Percentiles rank a stretch among this genome's conserved stretches.
Conservation (phyloP, 2,329 filamentous ascomycete species). For the Colletotrichum aenigma region DNA sequence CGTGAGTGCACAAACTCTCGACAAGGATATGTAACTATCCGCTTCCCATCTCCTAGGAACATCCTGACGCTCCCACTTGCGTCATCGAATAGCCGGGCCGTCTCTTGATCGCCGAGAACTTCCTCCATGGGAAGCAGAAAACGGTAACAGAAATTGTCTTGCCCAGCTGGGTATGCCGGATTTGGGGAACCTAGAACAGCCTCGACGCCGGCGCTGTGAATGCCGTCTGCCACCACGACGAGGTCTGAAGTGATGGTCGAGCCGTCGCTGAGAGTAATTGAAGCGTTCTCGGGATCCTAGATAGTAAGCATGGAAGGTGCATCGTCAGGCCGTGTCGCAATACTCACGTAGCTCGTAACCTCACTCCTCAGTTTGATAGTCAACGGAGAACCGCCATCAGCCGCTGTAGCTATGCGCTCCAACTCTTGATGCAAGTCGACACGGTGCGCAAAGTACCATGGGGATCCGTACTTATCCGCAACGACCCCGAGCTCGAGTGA, state of each 20-base stretch:
- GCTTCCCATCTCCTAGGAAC: slow-evolving; percentile 19
- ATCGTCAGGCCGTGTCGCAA: not conserved
- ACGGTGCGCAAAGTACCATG: slow-evolving; percentile 38
- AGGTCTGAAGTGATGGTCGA: slow-evolving; percentile 35
- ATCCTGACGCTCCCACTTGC: slow-evolving; percentile 18
- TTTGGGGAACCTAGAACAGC: slow-evolving; percentile 31
- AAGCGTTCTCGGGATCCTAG: slow-evolving; percentile 27
- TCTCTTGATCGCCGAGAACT: slow-evolving; percentile 30
- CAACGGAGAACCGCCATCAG: slow-evolving; percentile 28
- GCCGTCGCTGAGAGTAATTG: slow-evolving; percentile 32
- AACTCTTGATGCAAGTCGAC: slow-evolving; percentile 44
- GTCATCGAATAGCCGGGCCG: slow-evolving; percentile 8
- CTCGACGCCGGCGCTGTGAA: slow-evolving; percentile 37
- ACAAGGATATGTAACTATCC: slow-evolving; percentile 38
- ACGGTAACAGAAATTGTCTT: slow-evolving; percentile 39
- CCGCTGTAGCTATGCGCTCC: slow-evolving; percentile 34
- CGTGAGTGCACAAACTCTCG: slow-evolving; percentile 27
- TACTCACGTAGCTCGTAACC: slow-evolving; percentile 32
- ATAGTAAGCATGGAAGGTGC: not conserved
- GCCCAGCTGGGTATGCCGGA: slow-evolving; percentile 26
- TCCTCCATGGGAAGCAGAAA: slow-evolving; percentile 38
- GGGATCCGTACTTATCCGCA: not conserved
- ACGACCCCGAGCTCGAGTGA: slow-evolving; percentile 8
- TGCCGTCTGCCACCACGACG: slow-evolving; percentile 50
- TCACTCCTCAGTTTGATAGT: slow-evolving; percentile 25